Conservation (phyloP, 2,329 filamentous ascomycete species). For the Sarocladiaceae sp. region DNA sequence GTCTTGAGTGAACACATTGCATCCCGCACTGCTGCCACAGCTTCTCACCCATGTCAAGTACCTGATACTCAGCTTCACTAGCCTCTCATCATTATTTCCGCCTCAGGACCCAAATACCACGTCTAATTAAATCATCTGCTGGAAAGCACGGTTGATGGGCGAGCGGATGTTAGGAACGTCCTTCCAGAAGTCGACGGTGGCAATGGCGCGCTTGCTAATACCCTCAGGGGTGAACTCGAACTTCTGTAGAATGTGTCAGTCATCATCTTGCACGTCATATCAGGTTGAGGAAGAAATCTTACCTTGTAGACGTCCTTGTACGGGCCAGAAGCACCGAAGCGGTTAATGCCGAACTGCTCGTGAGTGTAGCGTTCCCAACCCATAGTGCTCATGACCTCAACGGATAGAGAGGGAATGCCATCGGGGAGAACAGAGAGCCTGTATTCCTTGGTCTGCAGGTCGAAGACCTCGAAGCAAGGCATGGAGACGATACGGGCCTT, state of each 20-base stretch:
- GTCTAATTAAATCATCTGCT: conserved; percentile 79
- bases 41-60: no score
- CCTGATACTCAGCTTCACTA: no score
- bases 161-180: conserved; percentile 83
- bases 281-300: conserved; percentile 27
- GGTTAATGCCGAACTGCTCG: conserved; percentile 99
- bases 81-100: no score
- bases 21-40: no score
- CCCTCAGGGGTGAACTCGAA: conserved; percentile 99
- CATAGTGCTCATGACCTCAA: conserved; percentile 95
- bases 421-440: conserved; percentile 86
- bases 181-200: conserved; percentile 98
- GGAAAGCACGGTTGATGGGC: conserved; percentile 93
- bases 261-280: conserved; percentile 5
- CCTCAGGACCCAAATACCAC: no score
- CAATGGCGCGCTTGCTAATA: conserved; percentile 86
- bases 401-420: conserved; percentile 84
- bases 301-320: conserved; percentile 98
- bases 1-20: no score
- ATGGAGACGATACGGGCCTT: conserved; percentile 90
- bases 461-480: conserved; percentile 96
- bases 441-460: conserved; percentile 91
- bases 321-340: conserved; percentile 93
- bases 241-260: conserved; percentile 59
- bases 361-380: conserved; percentile 99